Conservation (phyloP, 495 filamentous ascomycete genomes). For the Pyronema domesticum region DNA sequence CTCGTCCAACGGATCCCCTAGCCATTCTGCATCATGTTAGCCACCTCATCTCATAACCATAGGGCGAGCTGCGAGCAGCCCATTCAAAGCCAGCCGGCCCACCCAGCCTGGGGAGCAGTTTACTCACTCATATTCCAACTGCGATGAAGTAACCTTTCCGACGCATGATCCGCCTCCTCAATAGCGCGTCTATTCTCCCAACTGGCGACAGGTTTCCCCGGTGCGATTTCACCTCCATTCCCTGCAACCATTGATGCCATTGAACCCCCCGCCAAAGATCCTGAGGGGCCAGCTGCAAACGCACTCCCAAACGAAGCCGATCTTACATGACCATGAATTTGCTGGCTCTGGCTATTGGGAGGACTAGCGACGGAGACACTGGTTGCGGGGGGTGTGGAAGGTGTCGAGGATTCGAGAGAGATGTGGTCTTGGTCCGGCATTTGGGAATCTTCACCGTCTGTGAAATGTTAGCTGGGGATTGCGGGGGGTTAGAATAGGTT, state of each 20-base stretch:
- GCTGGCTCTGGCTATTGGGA: constrained; percentile 8
- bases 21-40: constrained; percentile 9
- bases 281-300: neutral
- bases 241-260: neutral
- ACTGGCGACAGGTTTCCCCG: constrained; percentile 4
- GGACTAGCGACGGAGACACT: constrained; percentile 8
- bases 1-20: constrained; percentile 22
- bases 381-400: constrained; percentile 6
- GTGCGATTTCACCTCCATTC: constrained; percentile 2
- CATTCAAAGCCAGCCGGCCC: neutral
- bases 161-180: constrained; percentile 19
- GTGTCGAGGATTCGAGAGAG: constrained; percentile 6
- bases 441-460: constrained; percentile 13
- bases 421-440: constrained; percentile 9
- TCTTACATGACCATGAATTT: neutral
- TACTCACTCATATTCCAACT: constrained; percentile 15
- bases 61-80: too few species aligned
- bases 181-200: constrained; percentile 19
- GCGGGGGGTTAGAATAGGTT: too few species aligned
- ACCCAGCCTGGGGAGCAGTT: neutral
- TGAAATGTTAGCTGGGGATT: too few species aligned
- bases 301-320: neutral
- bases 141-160: constrained; percentile 18
- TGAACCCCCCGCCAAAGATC: neutral
- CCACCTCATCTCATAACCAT: neutral